Evolutionary conservation across 495 filamentous ascomycete genomes (phyloP).

Genomic region (Aspergillus carlsbadensis): DNA sequence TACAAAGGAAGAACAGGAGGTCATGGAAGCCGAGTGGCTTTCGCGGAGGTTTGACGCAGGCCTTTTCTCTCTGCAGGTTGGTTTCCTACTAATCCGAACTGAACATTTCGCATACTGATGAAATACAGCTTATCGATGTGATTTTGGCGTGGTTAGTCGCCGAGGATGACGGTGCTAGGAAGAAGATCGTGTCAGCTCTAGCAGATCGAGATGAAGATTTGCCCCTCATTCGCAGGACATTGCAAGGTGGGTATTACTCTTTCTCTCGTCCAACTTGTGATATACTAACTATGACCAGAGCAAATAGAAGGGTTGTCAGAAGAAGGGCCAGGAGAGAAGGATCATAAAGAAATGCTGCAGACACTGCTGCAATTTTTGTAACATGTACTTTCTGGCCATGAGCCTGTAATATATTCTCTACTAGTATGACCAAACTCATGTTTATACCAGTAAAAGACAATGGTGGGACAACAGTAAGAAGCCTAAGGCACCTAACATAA

Average conservation of each 20-base stretch:
- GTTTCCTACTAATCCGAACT: background rate
- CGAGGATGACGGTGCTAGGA: constrained; percentile 79
- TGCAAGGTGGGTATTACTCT: constrained; percentile 57
- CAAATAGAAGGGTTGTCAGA: constrained; percentile 63
- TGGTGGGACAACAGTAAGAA: too few species aligned
- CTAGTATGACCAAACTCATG: too few species aligned
- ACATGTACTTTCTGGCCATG: too few species aligned
- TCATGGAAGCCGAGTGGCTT: constrained; percentile 77
- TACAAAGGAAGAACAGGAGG: constrained; percentile 57
- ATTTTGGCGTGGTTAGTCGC: constrained; percentile 90
- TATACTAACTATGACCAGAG: constrained; percentile 37
- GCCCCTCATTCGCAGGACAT: constrained; percentile 59
- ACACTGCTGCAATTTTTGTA: constrained; percentile 63
- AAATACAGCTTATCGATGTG: constrained; percentile 67
- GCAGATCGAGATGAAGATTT: constrained; percentile 68
- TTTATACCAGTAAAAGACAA: too few species aligned
- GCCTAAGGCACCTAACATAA: too few species aligned
- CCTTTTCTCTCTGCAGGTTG: constrained; percentile 73
- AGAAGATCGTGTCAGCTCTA: constrained; percentile 61
- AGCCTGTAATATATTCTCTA: too few species aligned
- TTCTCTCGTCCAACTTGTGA: background rate
- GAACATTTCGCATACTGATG: constrained; percentile 8
- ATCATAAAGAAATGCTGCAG: constrained; percentile 67
- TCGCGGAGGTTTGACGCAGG: constrained; percentile 82
- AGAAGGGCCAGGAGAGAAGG: constrained; percentile 55